Evolutionary conservation across 2,329 filamentous ascomycete species (phyloP).

Genomic region (Huntiella bhutanensis): DNA sequence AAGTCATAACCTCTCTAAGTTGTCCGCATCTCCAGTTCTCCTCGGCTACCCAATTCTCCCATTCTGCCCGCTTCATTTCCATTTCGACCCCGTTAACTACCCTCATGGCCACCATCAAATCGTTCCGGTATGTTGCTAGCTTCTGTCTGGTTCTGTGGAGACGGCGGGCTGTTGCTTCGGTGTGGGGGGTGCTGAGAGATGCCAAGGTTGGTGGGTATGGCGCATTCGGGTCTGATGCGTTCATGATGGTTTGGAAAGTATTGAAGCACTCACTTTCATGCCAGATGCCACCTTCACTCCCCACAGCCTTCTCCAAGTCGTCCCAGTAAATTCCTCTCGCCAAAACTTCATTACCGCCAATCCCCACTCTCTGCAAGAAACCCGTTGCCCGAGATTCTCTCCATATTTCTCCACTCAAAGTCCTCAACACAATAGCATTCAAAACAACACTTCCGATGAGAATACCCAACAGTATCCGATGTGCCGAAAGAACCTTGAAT

Average conservation of each 20-base stretch:
- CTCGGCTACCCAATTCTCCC: constrained; percentile 76
- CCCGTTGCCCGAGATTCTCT: constrained; percentile 58
- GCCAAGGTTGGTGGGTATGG: constrained; percentile 23
- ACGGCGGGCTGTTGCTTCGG: constrained; percentile 28
- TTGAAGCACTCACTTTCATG: constrained; percentile 21
- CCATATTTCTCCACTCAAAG: constrained; percentile 65
- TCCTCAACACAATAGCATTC: constrained; percentile 59
- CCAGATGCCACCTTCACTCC: constrained; percentile 14
- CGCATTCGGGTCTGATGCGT: constrained; percentile 37
- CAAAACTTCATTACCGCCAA: constrained; percentile 63
- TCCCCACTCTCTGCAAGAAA: constrained; percentile 68
- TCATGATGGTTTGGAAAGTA: constrained; percentile 42
- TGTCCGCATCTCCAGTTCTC: constrained; percentile 61
- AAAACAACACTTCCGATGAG: constrained; percentile 50
- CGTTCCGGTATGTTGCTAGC: constrained; percentile 69
- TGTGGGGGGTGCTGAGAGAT: constrained; percentile 29
- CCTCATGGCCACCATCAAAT: constrained; percentile 75
- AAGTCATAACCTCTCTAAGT: constrained; percentile 17
- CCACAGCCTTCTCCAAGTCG: constrained; percentile 52
- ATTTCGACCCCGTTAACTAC: constrained; percentile 77
- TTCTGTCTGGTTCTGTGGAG: constrained; percentile 66
- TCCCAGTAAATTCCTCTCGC: constrained; percentile 66
- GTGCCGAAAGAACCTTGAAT: constrained; percentile 50
- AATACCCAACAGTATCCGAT: constrained; percentile 61
- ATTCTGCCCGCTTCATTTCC: constrained; percentile 72